Evolutionary conservation across 2,329 filamentous ascomycete genomes (phyloP), one percentile per base, ranked within the genome.

Genomic region (Pseudogymnoascus sp.): DNA sequence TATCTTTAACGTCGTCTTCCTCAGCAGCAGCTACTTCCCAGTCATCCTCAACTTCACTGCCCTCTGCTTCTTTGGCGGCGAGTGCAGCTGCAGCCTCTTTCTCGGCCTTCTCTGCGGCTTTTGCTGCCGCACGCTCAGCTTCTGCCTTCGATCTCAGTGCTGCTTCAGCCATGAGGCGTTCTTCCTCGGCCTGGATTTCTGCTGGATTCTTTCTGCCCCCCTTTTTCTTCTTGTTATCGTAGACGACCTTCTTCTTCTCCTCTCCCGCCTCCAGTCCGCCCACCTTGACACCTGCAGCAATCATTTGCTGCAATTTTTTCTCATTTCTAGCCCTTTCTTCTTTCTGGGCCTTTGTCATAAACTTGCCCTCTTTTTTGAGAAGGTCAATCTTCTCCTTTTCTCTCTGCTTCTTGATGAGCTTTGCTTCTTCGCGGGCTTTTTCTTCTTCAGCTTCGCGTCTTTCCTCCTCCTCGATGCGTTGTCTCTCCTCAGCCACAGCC

Each of bases 351-450:
- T 93, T 92, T 67, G 90, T 93, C 71, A 93, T 78, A 76, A 89
- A 93, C 72, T 91, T 93, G 73, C 91, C 91, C 74, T 92, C 90
- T 74, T 89, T 91, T 83, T 93, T 94, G 63, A 91, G 83, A 77
- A 93, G 88, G 72, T 94, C 91, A 65, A 93, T 87, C 75, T 84
- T 90, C 74, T 92, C 89, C 79, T 90, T 93, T 70, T 95, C 91
- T 73, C 85, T 91, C 70, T 91, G 89, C 80, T 93, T 94, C 81
- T 90, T 93, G 45, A 85, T 76, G 1, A 86, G 85, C 75, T 85
- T 90, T 60, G 86, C 85, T 71, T 93, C 91, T 70, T 90, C 89
- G 67, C 79, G 86, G 63, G 81, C 82, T 76, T 86, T 85, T 63
- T 78, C 74, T 70, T 92, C 90, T 73, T 93, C 91, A 7, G 80